These are phyloP conservation scores for Lophiostoma macrostomum DNA, from an alignment of 495 filamentous ascomycete genomes.

Conservation along the genomic window DNA sequence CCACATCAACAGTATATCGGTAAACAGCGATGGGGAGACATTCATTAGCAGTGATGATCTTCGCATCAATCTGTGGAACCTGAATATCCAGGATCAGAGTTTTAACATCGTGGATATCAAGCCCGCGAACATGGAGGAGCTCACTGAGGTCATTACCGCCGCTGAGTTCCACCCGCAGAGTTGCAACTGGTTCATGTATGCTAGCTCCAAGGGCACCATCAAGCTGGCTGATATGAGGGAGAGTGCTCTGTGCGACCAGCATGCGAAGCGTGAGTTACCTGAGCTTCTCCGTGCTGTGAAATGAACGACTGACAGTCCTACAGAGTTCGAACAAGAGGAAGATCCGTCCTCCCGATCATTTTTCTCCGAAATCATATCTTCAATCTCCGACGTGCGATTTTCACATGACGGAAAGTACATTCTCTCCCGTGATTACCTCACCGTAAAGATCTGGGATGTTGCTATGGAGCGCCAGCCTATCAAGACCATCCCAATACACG, in stretches of 20 bases:
- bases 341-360: conserved; percentile 98
- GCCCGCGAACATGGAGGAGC: conserved; percentile 98
- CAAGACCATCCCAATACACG: conserved; percentile 98
- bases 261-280: conserved; percentile 76
- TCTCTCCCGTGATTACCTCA: conserved; percentile 94
- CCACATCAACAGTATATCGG: conserved; percentile 99
- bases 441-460: conserved; percentile 99
- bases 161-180: conserved; percentile 96
- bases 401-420: conserved; percentile 96
- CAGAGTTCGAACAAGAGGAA: conserved; percentile 99
- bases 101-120: conserved; percentile 99
- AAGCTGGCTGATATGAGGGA: conserved; percentile 98
- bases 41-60: conserved; percentile 98
- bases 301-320: conserved; percentile 16
- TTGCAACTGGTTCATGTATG: conserved; percentile 99
- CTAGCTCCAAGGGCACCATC: conserved; percentile 97
- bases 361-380: conserved; percentile 99
- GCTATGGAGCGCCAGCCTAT: conserved; percentile 96
- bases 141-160: conserved; percentile 97
- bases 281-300: neutral
- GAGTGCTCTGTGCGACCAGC: conserved; percentile 91
- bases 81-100: conserved; percentile 99
- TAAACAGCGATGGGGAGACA: conserved; percentile 98
- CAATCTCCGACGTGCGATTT: conserved; percentile 97
- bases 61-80: conserved; percentile 96